A percentile compares a stretch with the other conserved stretches of the same genome.
phyloP scores from a whole-genome alignment of 1,284 basidiomycete genomes.

The Leccinum ponderosum region DNA sequence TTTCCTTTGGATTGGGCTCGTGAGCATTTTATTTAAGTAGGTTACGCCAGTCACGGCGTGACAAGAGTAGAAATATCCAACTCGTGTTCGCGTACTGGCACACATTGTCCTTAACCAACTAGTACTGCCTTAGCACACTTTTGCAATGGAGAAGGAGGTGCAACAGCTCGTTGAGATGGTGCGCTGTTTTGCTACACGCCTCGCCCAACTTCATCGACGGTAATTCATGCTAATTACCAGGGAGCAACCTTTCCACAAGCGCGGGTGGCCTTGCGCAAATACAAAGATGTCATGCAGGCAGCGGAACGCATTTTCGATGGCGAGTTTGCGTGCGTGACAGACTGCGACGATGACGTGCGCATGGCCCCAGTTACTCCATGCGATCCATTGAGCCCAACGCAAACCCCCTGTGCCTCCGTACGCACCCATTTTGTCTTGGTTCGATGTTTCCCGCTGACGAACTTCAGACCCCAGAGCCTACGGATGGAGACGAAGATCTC shows the following conservation, averaged over 20 bases:
- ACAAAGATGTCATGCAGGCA: slow-evolving; percentile 88
- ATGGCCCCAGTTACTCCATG: slow-evolving; percentile 25
- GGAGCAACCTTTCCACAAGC: slow-evolving; percentile 79
- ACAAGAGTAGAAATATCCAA: slow-evolving; percentile 20
- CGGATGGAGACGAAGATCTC: slow-evolving; percentile 41
- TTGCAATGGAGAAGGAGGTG: slow-evolving; percentile 44
- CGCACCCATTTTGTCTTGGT: slow-evolving; percentile 2
- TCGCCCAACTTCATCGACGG: slow-evolving; percentile 6
- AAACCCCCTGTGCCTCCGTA: slow-evolving; percentile 32
- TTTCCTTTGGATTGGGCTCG: slow-evolving; percentile 14
- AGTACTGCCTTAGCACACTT: not conserved
- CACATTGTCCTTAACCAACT: slow-evolving; percentile 20
- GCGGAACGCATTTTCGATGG: slow-evolving; percentile 84
- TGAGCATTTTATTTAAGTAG: slow-evolving; percentile 3
- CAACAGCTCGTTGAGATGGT: slow-evolving; percentile 62
- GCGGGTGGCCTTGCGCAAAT: slow-evolving; percentile 70
- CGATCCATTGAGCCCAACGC: slow-evolving; percentile 25
- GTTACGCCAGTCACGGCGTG: slow-evolving; percentile 28
- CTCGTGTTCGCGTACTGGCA: slow-evolving; percentile 21
- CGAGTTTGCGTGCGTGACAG: slow-evolving; percentile 70
- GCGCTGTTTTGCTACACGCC: slow-evolving; percentile 10
- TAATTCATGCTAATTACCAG: slow-evolving; percentile 38
- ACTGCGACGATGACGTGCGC: slow-evolving; percentile 44
- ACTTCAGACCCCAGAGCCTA: slow-evolving; percentile 56
- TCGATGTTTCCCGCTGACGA: slow-evolving; percentile 5